Conservation (phyloP, 2,329 filamentous ascomycete species). For the Cladosporium sp. region DNA sequence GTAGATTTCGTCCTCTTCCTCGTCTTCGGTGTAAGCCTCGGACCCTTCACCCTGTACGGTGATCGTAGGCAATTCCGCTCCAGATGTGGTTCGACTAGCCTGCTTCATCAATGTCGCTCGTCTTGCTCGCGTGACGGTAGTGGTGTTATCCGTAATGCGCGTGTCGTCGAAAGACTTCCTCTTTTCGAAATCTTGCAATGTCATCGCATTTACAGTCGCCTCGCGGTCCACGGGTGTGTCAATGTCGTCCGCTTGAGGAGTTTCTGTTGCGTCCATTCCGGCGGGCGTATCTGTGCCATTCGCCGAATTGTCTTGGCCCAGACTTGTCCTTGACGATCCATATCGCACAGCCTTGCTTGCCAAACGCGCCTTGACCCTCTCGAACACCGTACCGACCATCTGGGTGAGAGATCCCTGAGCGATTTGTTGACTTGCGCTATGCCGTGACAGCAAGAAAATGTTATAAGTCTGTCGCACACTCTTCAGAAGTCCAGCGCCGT, state of each 20-base stretch:
- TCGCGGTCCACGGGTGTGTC: conserved; percentile 46
- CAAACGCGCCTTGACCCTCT: conserved; percentile 83
- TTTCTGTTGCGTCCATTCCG: conserved; percentile 31
- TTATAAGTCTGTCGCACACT: conserved; percentile 98
- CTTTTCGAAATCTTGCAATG: conserved; percentile 69
- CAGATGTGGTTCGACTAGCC: conserved; percentile 47
- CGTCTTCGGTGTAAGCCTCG: conserved; percentile 66
- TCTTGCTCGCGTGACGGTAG: conserved; percentile 64
- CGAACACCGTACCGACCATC: conserved; percentile 98
- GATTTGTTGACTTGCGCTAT: conserved; percentile 91
- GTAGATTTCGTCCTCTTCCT: conserved; percentile 92
- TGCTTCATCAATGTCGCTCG: conserved; percentile 34
- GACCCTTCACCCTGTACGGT: conserved; percentile 36
- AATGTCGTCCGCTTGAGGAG: conserved; percentile 35
- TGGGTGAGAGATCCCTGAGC: conserved; percentile 96
- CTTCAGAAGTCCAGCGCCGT: conserved; percentile 92
- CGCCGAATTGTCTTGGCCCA: conserved; percentile 35
- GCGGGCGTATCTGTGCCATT: conserved; percentile 35
- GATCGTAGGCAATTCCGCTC: conserved; percentile 44
- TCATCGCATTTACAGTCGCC: conserved; percentile 56
- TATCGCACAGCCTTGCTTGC: conserved; percentile 82
- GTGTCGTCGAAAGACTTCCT: conserved; percentile 67
- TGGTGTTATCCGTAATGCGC: conserved; percentile 66
- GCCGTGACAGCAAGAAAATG: conserved; percentile 94
- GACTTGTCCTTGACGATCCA: conserved; percentile 52